Evolutionary conservation across 805 yeast species (phyloP), one percentile per base, ranked within the genome.

Genomic region (Kodamaea sagamina): DNA sequence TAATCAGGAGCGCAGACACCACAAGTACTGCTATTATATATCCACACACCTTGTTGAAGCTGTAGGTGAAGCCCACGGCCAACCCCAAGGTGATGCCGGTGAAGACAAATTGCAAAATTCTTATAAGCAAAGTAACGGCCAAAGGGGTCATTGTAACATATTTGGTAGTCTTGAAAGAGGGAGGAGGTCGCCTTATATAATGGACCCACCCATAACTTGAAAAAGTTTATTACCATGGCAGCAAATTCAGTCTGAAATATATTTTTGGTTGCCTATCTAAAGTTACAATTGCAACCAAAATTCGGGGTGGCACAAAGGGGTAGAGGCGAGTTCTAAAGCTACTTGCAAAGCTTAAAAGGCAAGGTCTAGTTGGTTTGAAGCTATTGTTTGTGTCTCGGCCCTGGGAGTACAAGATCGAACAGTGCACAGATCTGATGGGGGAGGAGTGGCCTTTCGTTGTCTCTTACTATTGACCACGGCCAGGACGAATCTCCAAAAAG

Each of bases 21-120:
- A 43, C 42, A 6, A 47, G 21, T 9, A 41, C 45, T 4, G 43
- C 47, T 6, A 28, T n/a, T 4, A 43, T 39, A 18, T 16, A 36
- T 17, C 25, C 29, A 7, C 21, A 29, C 12, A 19, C 13, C 35
- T 19, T 18, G 8, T 25, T 18, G 31, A 12, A 22, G 16, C 15
- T 15, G 18, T 38, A 13, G 13, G 32, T 25, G 18, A 32, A 38
- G 7, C 28, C 39, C 7, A 38, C 21, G 8, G 39, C 42, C 31
- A 43, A 38, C 4, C 41, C 47, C 28, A 41, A 39, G 22, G 46
- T 32, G 4, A 41, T 43, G 25, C 36, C 34, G 4, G 34, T 32
- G 12, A 40, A 29, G 18, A 43, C 32, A 8, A 47, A 24, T 17
- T 47, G 50, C 13, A 39, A 16, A 15, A 28, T 16, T 26, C 46